These are phyloP conservation scores for Hippophae tibetana DNA, from an alignment of 306 rosid species.

Conservation along the genomic window DNA sequence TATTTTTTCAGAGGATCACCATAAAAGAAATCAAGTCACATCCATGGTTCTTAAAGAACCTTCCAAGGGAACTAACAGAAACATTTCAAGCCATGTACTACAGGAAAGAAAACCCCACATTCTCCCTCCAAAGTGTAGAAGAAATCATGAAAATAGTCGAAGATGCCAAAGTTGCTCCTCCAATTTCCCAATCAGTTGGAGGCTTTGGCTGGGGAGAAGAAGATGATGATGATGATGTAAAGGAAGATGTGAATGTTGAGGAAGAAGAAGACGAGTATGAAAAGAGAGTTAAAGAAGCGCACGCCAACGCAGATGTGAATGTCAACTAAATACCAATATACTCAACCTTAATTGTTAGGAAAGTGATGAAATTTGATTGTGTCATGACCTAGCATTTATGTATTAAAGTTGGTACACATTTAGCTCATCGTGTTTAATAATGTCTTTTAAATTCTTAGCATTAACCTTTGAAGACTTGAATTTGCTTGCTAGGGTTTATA, in stretches of 20 bases:
- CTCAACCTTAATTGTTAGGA: constrained; percentile 14
- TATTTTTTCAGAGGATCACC: constrained; percentile 51
- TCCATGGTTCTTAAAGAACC: constrained; percentile 76
- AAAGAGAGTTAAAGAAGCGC: constrained; percentile 68
- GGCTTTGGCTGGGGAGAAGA: constrained; percentile 77
- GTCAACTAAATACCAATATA: constrained; percentile 25
- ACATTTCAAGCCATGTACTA: constrained; percentile 61
- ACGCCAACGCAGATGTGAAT: constrained; percentile 52
- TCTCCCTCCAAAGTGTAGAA: constrained; percentile 55
- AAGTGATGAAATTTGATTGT: constrained; percentile 30
- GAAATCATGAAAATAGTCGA: constrained; percentile 73
- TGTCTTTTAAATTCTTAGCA: too few species aligned
- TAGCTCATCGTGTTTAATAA: too few species aligned
- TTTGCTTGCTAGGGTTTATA: too few species aligned
- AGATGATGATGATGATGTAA: constrained; percentile 44
- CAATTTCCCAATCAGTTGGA: constrained; percentile 40
- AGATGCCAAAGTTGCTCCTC: constrained; percentile 57
- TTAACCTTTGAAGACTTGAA: too few species aligned
- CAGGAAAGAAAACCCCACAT: constrained; percentile 67
- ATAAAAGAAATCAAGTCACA: constrained; percentile 74
- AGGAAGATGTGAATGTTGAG: constrained; percentile 25
- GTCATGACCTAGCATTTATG: too few species aligned
- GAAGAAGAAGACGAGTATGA: constrained; percentile 69
- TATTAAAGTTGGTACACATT: too few species aligned
- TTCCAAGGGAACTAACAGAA: constrained; percentile 79